Percentiles rank a stretch among this genome's conserved stretches.
Conservation (phyloP, 768 basidiomycete species). For the Krasilnikovozyma curviuscula region DNA sequence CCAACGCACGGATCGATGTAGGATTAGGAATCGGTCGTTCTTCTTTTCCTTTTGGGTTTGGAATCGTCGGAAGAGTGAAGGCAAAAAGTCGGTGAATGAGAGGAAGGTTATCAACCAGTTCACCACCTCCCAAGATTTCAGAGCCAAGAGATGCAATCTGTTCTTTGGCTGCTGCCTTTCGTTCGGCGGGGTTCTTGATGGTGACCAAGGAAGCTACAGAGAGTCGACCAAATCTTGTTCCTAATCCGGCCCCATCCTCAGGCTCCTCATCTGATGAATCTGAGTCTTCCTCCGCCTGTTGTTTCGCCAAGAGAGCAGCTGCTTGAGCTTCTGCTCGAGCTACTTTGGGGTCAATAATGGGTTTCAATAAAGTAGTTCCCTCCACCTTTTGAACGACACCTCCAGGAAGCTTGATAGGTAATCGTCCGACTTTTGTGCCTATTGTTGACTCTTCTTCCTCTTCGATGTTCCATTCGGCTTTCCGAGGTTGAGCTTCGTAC, state of each 20-base stretch:
- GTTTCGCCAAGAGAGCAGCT: not conserved
- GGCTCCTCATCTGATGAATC: conserved; percentile 10
- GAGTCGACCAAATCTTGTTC: conserved; percentile 37
- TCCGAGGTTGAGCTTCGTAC: not conserved
- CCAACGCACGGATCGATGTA: conserved; percentile 59
- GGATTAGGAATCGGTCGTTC: conserved; percentile 45
- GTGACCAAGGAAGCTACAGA: conserved; percentile 54
- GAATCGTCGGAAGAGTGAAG: conserved; percentile 61
- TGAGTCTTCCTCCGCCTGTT: conserved; percentile 12
- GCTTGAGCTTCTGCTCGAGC: not conserved
- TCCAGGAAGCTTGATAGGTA: conserved; percentile 72
- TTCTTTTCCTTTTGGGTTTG: conserved; percentile 38
- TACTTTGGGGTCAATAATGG: too few species aligned
- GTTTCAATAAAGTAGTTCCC: conserved; percentile 20
- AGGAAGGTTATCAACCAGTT: conserved; percentile 56
- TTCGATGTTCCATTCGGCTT: not conserved
- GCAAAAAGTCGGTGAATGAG: conserved; percentile 72
- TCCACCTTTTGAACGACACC: conserved; percentile 44
- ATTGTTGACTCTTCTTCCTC: conserved; percentile 3
- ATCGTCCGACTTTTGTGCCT: conserved; percentile 21
- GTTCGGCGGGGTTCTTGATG: conserved; percentile 43
- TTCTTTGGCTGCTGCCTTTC: conserved; percentile 66
- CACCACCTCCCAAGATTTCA: conserved; percentile 83
- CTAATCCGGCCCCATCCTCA: conserved; percentile 42
- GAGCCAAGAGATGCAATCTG: conserved; percentile 87